Evolutionary conservation across 495 filamentous ascomycete genomes (phyloP), one percentile per base, ranked within the genome.

Genomic region (Neurospora sp.): DNA sequence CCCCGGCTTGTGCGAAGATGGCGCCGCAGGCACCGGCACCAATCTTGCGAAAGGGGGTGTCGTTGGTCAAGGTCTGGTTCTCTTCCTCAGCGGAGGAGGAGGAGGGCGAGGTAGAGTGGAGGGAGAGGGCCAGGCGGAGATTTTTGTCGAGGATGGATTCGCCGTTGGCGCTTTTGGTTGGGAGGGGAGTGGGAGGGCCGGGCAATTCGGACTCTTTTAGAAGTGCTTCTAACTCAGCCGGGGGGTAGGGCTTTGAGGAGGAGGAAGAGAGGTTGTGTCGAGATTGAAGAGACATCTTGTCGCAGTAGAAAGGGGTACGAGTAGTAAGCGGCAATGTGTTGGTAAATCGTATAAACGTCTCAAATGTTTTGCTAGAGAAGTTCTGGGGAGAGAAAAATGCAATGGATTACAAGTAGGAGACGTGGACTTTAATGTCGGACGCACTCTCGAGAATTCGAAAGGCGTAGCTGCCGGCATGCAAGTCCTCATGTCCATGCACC

Each of bases 21-120:
- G 71, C 72, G 22, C 74, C 76, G 31, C 76, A 77, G n/a, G 74
- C 72, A 7, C 74, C 74, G 3, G 74, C 74, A 5, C 76, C 76
- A 18, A 76, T 76, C n/a, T 77, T 77, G 1, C 42, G 72, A 10
- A 14, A 27, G 7, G 18, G 6, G 1, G 5, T 0, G 14, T 61
- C 27, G 2, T 14, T 16, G 2, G 53, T 0, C 53, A 10, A 10
- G 20, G 20, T 12, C 4, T 4, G 18, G 18, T 8, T n/a, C 0
- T n/a, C 42, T n/a, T 44, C 41, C 2, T 44, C n/a, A 10, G 20
- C 2, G 4, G 46, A 53, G 20, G 46, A 20, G 27, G 22, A 53
- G 20, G 46, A 22, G 0, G 46, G n/a, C 0, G 0, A 12, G 8
- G 46, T 5, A 0, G 46, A 53, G 46, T 53, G 9, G 20, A 53